A percentile compares a stretch with the other conserved stretches of the same genome.
Evolutionary conservation across 352 stramenopile genomes (phyloP).

Genomic region (Phytophthora boehmeriae): DNA sequence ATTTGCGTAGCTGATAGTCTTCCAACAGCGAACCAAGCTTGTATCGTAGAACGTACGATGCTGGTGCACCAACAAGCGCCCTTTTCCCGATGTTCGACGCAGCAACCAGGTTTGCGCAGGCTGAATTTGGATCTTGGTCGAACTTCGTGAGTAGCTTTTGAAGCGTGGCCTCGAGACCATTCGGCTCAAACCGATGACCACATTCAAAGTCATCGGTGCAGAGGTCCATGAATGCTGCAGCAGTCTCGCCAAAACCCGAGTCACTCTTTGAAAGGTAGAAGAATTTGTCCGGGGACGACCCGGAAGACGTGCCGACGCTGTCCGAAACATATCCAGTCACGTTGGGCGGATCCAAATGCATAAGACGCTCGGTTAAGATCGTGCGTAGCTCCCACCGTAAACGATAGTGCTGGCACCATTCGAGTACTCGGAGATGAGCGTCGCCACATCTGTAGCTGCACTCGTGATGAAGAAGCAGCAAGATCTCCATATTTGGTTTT

Average conservation of each 20-base stretch:
- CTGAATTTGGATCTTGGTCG: conserved; percentile 16
- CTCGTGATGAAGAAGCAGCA: conserved; percentile 40
- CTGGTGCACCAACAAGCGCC: background rate
- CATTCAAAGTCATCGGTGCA: conserved; percentile 20
- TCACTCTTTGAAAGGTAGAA: conserved; percentile 41
- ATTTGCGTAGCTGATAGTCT: conserved; percentile 8
- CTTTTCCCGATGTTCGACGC: background rate
- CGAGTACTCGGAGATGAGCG: too few species aligned
- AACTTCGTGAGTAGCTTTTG: conserved; percentile 10
- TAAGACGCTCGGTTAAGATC: conserved; percentile 38
- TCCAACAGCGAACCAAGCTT: conserved; percentile 28
- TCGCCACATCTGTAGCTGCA: conserved; percentile 28
- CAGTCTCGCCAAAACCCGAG: conserved; percentile 30
- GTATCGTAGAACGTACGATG: conserved; percentile 21
- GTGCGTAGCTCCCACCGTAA: conserved; percentile 50
- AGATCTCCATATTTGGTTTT: conserved; percentile 38
- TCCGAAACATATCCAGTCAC: conserved; percentile 23
- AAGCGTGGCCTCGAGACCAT: conserved; percentile 9
- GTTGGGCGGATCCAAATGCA: conserved; percentile 34
- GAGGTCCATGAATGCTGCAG: conserved; percentile 22
- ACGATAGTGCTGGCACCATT: conserved; percentile 18
- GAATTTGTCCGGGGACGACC: conserved; percentile 18
- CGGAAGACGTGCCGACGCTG: conserved; percentile 35
- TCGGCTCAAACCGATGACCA: conserved; percentile 11
- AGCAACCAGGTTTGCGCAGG: conserved; percentile 13